A percentile compares a stretch with the other conserved stretches of the same genome.
Evolutionary conservation across 805 yeast genomes (phyloP).

Genomic region (Priceomyces melissophilus): DNA sequence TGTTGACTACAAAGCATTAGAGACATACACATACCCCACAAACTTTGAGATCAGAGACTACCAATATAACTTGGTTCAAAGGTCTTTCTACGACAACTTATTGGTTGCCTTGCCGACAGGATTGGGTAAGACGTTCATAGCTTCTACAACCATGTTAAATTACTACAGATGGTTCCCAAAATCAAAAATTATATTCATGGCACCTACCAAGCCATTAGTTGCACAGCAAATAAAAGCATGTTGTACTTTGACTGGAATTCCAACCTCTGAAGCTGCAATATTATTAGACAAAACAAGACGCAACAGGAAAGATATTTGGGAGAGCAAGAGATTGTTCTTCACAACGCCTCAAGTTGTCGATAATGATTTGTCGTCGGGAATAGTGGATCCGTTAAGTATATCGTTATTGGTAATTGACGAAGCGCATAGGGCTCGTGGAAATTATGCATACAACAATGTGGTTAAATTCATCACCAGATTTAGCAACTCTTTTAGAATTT

Average conservation of each 20-base stretch:
- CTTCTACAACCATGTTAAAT: slow-evolving; percentile 89
- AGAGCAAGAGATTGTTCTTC: slow-evolving; percentile 72
- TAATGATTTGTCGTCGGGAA: slow-evolving; percentile 76
- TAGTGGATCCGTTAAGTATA: slow-evolving; percentile 69
- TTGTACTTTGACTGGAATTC: slow-evolving; percentile 79
- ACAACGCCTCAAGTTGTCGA: slow-evolving; percentile 97
- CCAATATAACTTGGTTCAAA: slow-evolving; percentile 74
- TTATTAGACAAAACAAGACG: slow-evolving; percentile 55
- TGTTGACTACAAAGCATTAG: slow-evolving; percentile 18
- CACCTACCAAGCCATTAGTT: slow-evolving; percentile 94
- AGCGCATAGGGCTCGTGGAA: slow-evolving; percentile 91
- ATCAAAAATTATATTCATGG: slow-evolving; percentile 86
- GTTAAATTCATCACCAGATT: slow-evolving; percentile 58
- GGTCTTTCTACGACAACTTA: slow-evolving; percentile 68
- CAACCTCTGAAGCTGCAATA: slow-evolving; percentile 73
- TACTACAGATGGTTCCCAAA: slow-evolving; percentile 79
- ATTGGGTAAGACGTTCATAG: slow-evolving; percentile 93
- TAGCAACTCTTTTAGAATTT: slow-evolving; percentile 57
- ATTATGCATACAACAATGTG: slow-evolving; percentile 86
- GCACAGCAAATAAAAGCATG: slow-evolving; percentile 96
- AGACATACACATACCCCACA: slow-evolving; percentile 73
- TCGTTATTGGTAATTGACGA: slow-evolving; percentile 86
- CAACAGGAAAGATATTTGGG: slow-evolving; percentile 79
- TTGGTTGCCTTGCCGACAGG: slow-evolving; percentile 96
- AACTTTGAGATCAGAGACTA: slow-evolving; percentile 83